Base-by-base conservation (phyloP, 176 grass and related monocot genomes). In the Bonia amplexicaulis region DNA sequence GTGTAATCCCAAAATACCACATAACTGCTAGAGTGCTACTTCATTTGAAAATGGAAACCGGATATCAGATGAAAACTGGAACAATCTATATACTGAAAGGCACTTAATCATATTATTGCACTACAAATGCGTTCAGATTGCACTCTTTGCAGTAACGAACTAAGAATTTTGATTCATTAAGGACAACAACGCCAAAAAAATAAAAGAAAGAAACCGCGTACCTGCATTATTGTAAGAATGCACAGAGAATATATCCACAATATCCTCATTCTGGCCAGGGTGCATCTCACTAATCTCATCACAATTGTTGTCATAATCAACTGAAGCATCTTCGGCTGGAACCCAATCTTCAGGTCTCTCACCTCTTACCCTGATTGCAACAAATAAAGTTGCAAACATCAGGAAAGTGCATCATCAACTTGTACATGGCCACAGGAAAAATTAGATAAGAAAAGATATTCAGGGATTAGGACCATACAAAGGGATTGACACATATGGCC, bases 281-380 rank as follows among this genome's bases (percentile, higher is more conserved):
- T 84, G 51, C 27, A 71, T 85, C 44, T 89, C 84, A 73, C 14
- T 74, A 68, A 25, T 86, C 23, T 69, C 81, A 84, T 88, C 69
- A 57, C 16, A 69, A 19, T 49, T 75, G 35, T 79, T 74, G 41
- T 52, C 66, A 20, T 72, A 58, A 58, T 94, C 9, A 26, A 64
- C 53, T 37, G 20, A 58, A 31, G 68, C 51, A 73, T 79, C 69
- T 72, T 80, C 85, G 77, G 77, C 47, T 53, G 95, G 95, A 86
- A 93, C 93, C 95, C 93, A 97, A 58, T 97, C 95, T 86, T 95
- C 93, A 84, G 95, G 95, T 63, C 93, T 95, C n/a, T 93, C 87
- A 64, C 82, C 61, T 87, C 87, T 90, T 78, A 22, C 12, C 26
- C 95, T 95, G 78, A 85, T 88, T 75, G n/a, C 45, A 75, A 40